A percentile compares a stretch with the other conserved stretches of the same genome.
Evolutionary conservation across 331 rosid species (phyloP).

Genomic region (Phaseolus coccineus): DNA sequence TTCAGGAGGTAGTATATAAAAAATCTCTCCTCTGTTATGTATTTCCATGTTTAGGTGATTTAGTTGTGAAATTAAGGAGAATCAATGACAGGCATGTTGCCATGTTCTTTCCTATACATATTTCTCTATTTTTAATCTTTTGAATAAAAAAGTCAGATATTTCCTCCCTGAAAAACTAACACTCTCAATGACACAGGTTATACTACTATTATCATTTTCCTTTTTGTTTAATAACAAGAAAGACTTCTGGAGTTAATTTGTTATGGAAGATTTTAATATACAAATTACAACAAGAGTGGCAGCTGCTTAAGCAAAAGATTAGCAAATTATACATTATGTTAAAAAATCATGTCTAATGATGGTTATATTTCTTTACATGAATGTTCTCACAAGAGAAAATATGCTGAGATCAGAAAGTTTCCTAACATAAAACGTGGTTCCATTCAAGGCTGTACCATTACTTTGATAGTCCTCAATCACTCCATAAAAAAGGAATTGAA

Average conservation of each 20-base stretch:
- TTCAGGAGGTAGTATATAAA: neutral
- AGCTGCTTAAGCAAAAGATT: neutral
- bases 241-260: constrained; percentile 14
- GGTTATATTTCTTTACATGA: constrained; percentile 27
- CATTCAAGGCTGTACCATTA: constrained; percentile 15
- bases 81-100: neutral
- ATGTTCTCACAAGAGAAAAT: constrained; percentile 7
- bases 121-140: neutral
- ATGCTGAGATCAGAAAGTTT: constrained; percentile 6
- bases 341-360: constrained; percentile 8
- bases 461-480: constrained; percentile 12
- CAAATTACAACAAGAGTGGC: constrained; percentile 1
- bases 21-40: neutral
- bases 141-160: neutral
- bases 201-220: neutral
- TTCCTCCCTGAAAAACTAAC: neutral
- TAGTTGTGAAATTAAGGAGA: neutral
- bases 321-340: neutral
- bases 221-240: neutral
- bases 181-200: neutral
- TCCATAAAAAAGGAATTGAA: constrained; percentile 21
- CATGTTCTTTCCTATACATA: neutral
- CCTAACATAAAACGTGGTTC: constrained; percentile 17
- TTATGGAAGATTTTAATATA: neutral
- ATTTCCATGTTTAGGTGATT: neutral